Conservation (phyloP, 139 green algal genomes). For the Zygnema cylindricum region DNA sequence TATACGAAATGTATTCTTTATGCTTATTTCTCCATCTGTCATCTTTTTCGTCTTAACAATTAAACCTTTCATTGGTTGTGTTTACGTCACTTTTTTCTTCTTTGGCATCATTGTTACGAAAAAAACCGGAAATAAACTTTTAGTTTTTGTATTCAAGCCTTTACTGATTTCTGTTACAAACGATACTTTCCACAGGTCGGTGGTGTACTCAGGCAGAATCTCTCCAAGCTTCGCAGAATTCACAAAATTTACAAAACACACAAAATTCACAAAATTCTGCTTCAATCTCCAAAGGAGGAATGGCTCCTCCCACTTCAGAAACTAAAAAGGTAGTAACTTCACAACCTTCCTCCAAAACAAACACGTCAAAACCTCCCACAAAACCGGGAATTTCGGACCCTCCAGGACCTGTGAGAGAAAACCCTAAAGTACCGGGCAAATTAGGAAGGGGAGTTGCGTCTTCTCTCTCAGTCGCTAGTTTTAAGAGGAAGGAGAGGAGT, state of each 20-base stretch:
- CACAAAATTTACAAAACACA: not conserved
- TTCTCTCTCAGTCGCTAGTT: not conserved
- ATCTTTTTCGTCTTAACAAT: no score
- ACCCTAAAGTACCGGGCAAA: not conserved
- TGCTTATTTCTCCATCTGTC: no score
- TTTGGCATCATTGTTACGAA: no score
- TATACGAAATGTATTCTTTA: no score
- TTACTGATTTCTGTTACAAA: no score
- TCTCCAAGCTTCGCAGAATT: not conserved
- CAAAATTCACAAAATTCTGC: not conserved
- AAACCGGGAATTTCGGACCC: not conserved
- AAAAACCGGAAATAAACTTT: no score
- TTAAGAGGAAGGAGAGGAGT: conserved; percentile 4
- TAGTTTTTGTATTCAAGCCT: no score
- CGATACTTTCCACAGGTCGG: not conserved
- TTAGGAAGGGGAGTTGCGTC: conserved; percentile 16
- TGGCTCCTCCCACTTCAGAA: not conserved
- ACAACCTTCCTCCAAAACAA: no score
- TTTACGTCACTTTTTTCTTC: no score
- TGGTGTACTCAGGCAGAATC: not conserved
- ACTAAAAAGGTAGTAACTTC: no score
- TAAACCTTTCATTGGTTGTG: no score
- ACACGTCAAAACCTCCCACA: no score
- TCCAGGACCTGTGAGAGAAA: not conserved
- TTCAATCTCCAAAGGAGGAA: not conserved